Conservation (phyloP, 257 asterid genomes). For the Thymus mandschuricus region DNA sequence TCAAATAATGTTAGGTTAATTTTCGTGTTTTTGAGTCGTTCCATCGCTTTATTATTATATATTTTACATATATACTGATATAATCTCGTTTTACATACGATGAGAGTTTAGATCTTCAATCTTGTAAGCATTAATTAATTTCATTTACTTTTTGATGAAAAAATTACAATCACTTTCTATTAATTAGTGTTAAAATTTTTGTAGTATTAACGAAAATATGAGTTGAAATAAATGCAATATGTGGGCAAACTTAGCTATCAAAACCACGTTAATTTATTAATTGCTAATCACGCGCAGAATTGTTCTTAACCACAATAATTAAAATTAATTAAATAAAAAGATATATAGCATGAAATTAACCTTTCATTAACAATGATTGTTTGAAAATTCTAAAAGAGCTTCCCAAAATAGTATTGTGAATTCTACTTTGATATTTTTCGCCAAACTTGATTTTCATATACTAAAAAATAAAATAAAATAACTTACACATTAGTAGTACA, state of each 20-base stretch:
- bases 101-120: not conserved
- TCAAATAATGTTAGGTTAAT: not conserved
- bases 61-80: not conserved
- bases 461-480: no score
- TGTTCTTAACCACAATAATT: slow-evolving; percentile 13
- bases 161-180: no score
- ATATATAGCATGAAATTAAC: no score
- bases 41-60: not conserved
- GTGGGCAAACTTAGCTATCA: slow-evolving; percentile 4
- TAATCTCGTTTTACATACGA: not conserved
- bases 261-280: slow-evolving; percentile 16
- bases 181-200: no score
- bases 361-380: not conserved
- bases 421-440: not conserved
- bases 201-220: no score
- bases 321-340: no score
- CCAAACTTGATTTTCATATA: not conserved
- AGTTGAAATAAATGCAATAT: not conserved
- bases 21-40: not conserved
- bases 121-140: no score
- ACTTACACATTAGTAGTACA: no score
- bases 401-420: not conserved
- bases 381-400: not conserved
- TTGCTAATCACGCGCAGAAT: not conserved
- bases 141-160: no score